These are phyloP conservation scores for Hypomyces perniciosus DNA, from an alignment of 2,329 filamentous ascomycete genomes.

Conservation along the genomic window DNA sequence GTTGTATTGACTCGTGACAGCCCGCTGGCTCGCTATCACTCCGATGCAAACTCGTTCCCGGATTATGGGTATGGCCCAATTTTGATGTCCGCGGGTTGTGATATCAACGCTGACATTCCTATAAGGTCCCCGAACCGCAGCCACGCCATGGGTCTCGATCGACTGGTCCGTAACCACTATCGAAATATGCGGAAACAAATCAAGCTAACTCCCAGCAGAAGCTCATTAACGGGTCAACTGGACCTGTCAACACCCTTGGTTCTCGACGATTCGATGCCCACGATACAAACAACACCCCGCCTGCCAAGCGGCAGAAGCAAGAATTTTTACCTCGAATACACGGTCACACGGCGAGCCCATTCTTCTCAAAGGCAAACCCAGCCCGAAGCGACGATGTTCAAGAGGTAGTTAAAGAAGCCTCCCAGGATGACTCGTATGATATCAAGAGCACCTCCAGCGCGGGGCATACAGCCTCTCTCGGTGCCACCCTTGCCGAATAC, in stretches of 20 bases:
- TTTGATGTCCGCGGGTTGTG: not conserved
- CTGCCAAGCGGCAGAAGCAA: conserved; percentile 20
- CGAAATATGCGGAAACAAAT: not conserved
- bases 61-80: conserved; percentile 35
- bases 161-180: conserved; percentile 20
- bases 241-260: conserved; percentile 19
- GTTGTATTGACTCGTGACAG: conserved; percentile 18
- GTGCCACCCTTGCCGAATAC: conserved; percentile 14
- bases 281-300: conserved; percentile 11
- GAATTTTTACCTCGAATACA: not conserved
- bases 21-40: conserved; percentile 30
- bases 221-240: conserved; percentile 17
- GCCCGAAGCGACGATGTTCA: not conserved
- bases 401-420: not conserved
- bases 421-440: conserved; percentile 9
- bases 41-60: conserved; percentile 33
- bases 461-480: not conserved
- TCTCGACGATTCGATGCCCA: not conserved
- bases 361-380: not conserved
- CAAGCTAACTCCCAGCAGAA: conserved; percentile 16
- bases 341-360: conserved; percentile 2
- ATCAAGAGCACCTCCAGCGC: conserved; percentile 12
- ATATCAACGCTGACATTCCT: conserved; percentile 16
- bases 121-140: conserved; percentile 19
- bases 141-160: conserved; percentile 17